Percentiles rank a stretch among this genome's conserved stretches.
phyloP scores from a whole-genome alignment of 2,329 filamentous ascomycete genomes.

The Berkeleyomyces basicola region DNA sequence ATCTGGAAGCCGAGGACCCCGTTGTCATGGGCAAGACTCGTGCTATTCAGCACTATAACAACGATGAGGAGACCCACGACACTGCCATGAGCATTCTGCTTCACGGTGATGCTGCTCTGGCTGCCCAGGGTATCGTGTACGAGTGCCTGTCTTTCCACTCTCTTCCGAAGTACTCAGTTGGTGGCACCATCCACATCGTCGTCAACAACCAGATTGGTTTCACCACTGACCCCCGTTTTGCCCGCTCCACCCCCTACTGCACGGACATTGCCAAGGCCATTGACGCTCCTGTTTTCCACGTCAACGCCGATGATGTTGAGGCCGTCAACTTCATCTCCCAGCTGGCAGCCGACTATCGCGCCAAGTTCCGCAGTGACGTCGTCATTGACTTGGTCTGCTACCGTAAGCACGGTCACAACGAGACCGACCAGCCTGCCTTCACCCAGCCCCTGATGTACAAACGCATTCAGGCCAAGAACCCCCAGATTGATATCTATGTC shows the following conservation, averaged over 20 bases:
- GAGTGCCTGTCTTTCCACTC: slow-evolving; percentile 97
- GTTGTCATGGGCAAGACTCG: slow-evolving; percentile 95
- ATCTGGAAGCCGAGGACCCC: slow-evolving; percentile 94
- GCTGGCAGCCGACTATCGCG: slow-evolving; percentile 91
- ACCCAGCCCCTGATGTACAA: slow-evolving; percentile 99
- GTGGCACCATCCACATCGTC: slow-evolving; percentile 89
- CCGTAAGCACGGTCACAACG: slow-evolving; percentile 97
- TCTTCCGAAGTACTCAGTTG: slow-evolving; percentile 88
- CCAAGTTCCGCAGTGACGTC: slow-evolving; percentile 95
- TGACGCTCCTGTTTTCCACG: slow-evolving; percentile 95
- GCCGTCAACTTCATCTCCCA: slow-evolving; percentile 98
- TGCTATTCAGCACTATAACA: slow-evolving; percentile 97
- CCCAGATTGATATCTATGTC: slow-evolving; percentile 80
- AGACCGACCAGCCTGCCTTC: slow-evolving; percentile 98
- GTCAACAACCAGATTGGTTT: slow-evolving; percentile 99
- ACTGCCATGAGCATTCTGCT: slow-evolving; percentile 91
- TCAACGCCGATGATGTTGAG: slow-evolving; percentile 96
- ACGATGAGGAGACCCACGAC: slow-evolving; percentile 75
- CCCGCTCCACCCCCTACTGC: slow-evolving; percentile 95
- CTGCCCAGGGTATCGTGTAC: slow-evolving; percentile 92
- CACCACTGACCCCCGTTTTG: slow-evolving; percentile 93
- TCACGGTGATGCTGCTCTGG: slow-evolving; percentile 94
- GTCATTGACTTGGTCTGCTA: slow-evolving; percentile 98
- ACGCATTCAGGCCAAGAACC: slow-evolving; percentile 70
- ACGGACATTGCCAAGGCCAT: slow-evolving; percentile 99